Base-by-base conservation (phyloP, 495 filamentous ascomycete species). In the Trichoderma orchidacearum region DNA sequence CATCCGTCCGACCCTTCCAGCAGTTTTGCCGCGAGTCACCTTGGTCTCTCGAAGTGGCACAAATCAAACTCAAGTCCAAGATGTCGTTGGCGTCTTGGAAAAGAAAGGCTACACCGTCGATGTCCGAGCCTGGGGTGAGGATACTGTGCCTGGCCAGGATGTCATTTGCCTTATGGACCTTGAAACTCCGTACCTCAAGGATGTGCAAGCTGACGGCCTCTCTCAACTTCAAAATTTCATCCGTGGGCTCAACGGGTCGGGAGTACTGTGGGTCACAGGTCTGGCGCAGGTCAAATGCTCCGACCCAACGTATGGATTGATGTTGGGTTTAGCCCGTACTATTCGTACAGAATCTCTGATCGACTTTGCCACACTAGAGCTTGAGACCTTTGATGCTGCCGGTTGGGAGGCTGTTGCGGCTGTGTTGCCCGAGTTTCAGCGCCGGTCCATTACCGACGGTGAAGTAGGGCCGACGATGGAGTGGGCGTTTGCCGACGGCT, bases 131-230 rank as follows among this genome's bases (percentile, higher is more conserved):
- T 35, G 38, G 18, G 21, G 53, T n/a, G 52, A 60, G 34, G 15
- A 36, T 54, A n/a, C n/a, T n/a, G 58, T 28, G 54, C 58, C 12
- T 31, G 27, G 11, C 52, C 28, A 54, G 52, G 53, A 63, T 30
- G 53, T 66, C 13, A 61, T 66, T 8, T 36, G 31, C 0, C 31
- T 35, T 15, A 15, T 66, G 0, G 64, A 66, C 31, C 30, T 63
- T 13, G 60, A 63, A 34, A n/a, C 21, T 5, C 25, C 8, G 0
- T 66, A 63, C 50, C 63, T 66, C 35, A 58, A 63, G 27, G 54
- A 61, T 28, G 57, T 63, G 29, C n/a, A 32, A 54, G 52, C 30
- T 4, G 52, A 28, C 12, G 5, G 29, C 59, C n/a, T 32, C 12
- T 25, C 15, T 23, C 32, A 18, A 2, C 18, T 38, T 9, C 32